Conservation (phyloP, 148 eudicot species). For the Mesembryanthemum crystallinum region DNA sequence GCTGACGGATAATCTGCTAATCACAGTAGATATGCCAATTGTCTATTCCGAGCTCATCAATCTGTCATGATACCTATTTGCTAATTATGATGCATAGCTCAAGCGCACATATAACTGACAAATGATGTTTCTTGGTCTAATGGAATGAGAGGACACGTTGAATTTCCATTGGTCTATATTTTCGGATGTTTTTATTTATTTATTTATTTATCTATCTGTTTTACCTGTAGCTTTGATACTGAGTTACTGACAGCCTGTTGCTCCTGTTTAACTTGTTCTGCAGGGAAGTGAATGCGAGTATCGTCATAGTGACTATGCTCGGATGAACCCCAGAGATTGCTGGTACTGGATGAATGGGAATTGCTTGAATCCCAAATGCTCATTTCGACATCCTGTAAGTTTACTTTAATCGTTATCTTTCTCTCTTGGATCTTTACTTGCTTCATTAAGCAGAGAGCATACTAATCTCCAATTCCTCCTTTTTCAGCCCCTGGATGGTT, state of each 20-base stretch:
- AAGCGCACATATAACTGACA: background rate
- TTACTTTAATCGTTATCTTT: background rate
- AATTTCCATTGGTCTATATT: background rate
- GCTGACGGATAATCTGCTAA: background rate
- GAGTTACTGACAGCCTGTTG: background rate
- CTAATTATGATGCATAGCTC: background rate
- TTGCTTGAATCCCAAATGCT: slow-evolving; percentile 85
- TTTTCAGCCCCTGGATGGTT: slow-evolving; percentile 80
- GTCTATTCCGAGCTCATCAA: background rate
- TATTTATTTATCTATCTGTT: no score
- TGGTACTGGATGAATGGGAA: slow-evolving; percentile 78
- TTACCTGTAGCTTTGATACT: background rate
- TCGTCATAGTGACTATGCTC: slow-evolving; percentile 93
- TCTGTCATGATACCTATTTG: background rate
- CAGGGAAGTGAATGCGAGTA: slow-evolving; percentile 96
- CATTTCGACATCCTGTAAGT: slow-evolving; percentile 90
- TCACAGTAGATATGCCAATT: background rate
- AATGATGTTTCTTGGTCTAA: background rate
- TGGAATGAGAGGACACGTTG: background rate
- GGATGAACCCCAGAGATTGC: slow-evolving; percentile 90
- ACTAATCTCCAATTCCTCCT: background rate
- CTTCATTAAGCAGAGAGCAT: background rate
- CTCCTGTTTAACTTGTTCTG: slow-evolving; percentile 4
- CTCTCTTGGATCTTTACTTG: background rate
- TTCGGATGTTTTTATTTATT: background rate